Conservation (phyloP, 1,139 yeast species). For the Petasospora fabianii region DNA sequence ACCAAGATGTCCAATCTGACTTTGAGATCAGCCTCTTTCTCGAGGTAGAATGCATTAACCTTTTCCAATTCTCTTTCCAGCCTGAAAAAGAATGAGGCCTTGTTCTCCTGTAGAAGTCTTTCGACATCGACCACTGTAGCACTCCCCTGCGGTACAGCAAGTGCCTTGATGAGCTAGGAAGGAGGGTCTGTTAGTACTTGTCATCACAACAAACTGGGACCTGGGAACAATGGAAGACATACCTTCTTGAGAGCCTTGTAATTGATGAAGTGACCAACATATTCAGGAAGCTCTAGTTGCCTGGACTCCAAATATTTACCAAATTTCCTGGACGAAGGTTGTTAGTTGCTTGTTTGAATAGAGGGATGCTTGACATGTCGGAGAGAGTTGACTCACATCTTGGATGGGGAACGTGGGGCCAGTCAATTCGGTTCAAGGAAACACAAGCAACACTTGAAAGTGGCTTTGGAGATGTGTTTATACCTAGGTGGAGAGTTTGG, state of each 20-base stretch:
- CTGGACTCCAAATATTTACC: slow-evolving; percentile 94
- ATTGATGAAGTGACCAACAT: slow-evolving; percentile 88
- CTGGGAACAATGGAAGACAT: slow-evolving; percentile 1
- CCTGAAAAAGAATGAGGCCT: slow-evolving; percentile 88
- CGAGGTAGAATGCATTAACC: slow-evolving; percentile 84
- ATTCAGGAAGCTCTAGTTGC: slow-evolving; percentile 92
- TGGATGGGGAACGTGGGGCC: background rate
- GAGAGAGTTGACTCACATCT: background rate
- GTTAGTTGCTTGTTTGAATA: background rate
- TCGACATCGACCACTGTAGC: slow-evolving; percentile 27
- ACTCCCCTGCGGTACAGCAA: slow-evolving; percentile 40
- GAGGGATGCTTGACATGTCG: background rate
- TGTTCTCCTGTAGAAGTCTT: slow-evolving; percentile 76
- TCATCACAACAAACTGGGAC: background rate
- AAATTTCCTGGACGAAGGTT: slow-evolving; percentile 53
- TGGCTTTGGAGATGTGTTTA: background rate
- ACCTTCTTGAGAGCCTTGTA: slow-evolving; percentile 80
- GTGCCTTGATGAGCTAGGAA: slow-evolving; percentile 52
- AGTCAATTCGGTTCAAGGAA: background rate
- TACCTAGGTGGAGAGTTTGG: background rate
- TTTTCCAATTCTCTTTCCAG: slow-evolving; percentile 93
- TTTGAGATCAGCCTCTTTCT: slow-evolving; percentile 82
- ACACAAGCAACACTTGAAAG: background rate
- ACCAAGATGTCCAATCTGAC: slow-evolving; percentile 72
- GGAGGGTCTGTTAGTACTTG: slow-evolving; percentile 2